These are phyloP conservation scores for Mayamaea pseudoterrestris DNA, from an alignment of 108 stramenopile genomes.

Conservation along the genomic window DNA sequence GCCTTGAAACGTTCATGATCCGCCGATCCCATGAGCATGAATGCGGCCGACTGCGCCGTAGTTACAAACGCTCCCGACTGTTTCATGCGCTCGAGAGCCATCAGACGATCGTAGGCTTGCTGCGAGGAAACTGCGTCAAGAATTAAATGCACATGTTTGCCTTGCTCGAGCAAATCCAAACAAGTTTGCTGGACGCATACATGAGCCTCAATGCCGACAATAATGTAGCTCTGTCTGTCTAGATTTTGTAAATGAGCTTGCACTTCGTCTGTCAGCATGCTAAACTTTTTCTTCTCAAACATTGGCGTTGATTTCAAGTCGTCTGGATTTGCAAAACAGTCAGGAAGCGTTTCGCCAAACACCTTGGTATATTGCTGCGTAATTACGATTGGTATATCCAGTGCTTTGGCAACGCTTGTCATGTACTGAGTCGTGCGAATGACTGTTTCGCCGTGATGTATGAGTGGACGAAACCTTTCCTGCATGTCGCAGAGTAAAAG, in stretches of 20 bases:
- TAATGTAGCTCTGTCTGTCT: constrained; percentile 38
- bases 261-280: constrained; percentile 82
- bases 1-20: constrained; percentile 78
- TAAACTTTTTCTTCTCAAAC: constrained; percentile 92
- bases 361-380: constrained; percentile 97
- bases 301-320: constrained; percentile 24
- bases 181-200: constrained; percentile 91
- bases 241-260: constrained; percentile 28
- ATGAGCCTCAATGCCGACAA: constrained; percentile 96
- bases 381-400: constrained; percentile 77
- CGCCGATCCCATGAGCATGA: constrained; percentile 75
- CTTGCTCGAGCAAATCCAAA: constrained; percentile 77
- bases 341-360: constrained; percentile 71
- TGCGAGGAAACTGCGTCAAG: constrained; percentile 80
- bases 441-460: constrained; percentile 68
- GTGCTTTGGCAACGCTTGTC: constrained; percentile 64
- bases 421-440: constrained; percentile 77
- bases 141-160: constrained; percentile 80
- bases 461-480: constrained; percentile 87
- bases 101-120: constrained; percentile 61
- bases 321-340: constrained; percentile 45
- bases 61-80: constrained; percentile 68
- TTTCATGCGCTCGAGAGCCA: constrained; percentile 71
- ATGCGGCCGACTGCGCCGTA: constrained; percentile 75
- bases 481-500: constrained; percentile 92